Base-by-base conservation (phyloP, 2,329 filamentous ascomycete species). In the Phialophora verrucosa region DNA sequence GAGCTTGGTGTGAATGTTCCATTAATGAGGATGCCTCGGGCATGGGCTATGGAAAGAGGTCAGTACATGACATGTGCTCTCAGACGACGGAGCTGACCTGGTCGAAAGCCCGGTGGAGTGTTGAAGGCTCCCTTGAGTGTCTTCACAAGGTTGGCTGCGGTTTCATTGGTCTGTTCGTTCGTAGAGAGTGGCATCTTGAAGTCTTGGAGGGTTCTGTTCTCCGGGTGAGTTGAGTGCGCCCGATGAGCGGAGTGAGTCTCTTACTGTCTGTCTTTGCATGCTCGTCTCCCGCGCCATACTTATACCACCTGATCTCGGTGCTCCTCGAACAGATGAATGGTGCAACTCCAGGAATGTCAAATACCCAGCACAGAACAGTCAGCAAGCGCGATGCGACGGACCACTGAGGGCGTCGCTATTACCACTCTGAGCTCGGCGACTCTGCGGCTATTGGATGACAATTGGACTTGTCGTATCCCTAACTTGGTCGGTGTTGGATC, bases 1-100 rank as follows among this genome's bases (percentile, higher is more conserved):
- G 76, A 2, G 1, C 80, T 80, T 2, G 85, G 84, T 1, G 76
- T 82, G 74, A 87, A 88, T 25, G 77, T 83, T 35, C 85, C 85
- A 6, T 75, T 82, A 11, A 85, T 74, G 44, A 87, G 77, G 32
- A 80, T 74, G 12, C 85, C 85, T 75, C 83, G 82, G 20, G 85
- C 84, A 67, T 88, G 85, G 10, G 83, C 84, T 85, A 75, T 76
- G 12, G 78, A 78, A 12, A 77, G 76, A 49, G 79, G 77, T 29
- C 74, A 74, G 5, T 76, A 42, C 66, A 73, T 58, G 80, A 75
- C 20, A 80, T 65, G n/a, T 31, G 35, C 4, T 23, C 38, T 14
- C 3, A 8, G 35, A 23, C 17, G 14, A 38, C 47, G 20, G 63
- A 53, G 56, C 66, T 63, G 67, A 80, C 79, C 78, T 65, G 79